Evolutionary conservation across 1,139 yeast genomes (phyloP), one percentile per base, ranked within the genome.

Genomic region (Kluyveromyces sp.): DNA sequence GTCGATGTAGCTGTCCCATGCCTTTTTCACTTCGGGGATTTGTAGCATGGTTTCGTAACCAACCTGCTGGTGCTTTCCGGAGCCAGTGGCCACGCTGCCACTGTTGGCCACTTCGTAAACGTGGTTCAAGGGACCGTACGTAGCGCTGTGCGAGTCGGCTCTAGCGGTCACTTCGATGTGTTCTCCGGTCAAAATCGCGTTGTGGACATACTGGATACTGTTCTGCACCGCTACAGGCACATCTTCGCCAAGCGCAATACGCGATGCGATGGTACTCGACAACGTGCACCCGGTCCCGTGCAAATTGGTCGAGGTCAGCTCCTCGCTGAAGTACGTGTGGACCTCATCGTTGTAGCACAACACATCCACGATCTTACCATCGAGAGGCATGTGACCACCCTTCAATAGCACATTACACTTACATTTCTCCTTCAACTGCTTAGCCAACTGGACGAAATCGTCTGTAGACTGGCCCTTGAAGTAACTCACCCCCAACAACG

Each of bases 281-380:
- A 89, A 69, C 0, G 96, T 85, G 63, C 97, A 89, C 0, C 97
- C 97, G 1, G 96, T 87, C 7, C 97, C 97, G 62, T 89, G 97
- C 0, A 89, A 80, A 56, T 81, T 77, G 3, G 66, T 60, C 1
- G 87, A 72, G 3, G 67, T 63, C 25, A 80, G 64, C 53, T 63
- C 77, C 2, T 62, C 63, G 6, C 89, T 78, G 51, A 72, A 71
- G 59, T 76, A 79, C 0, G 77, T 61, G 1, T 59, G 56, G 3
- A 69, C 71, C 0, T 58, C 54, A 2, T 60, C 52, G 2, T 77
- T 72, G 49, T 78, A 73, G 57, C 77, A 83, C 32, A 88, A 68
- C 2, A 85, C 73, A 59, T 88, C 95, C 4, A 77, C 68, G 7
- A 84, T 68, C 31, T 60, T 53, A 5, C 63, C 59, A 25, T 53